Base-by-base conservation (phyloP, 2,329 filamentous ascomycete species). In the Uncinocarpus reesii region DNA sequence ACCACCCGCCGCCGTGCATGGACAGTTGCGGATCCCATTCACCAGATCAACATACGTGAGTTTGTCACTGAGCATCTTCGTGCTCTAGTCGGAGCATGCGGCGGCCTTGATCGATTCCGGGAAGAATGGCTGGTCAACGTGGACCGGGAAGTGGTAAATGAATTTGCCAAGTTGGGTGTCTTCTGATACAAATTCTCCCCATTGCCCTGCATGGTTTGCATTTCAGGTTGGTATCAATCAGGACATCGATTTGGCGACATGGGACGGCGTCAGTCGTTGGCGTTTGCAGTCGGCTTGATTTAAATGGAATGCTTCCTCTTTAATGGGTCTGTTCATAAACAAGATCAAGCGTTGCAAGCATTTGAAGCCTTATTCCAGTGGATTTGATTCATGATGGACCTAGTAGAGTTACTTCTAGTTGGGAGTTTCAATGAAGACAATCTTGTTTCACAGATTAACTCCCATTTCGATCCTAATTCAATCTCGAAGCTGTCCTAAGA, bases 81-180 rank as follows among this genome's bases (percentile, higher is more conserved):
- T 13, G 60, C 62, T 4, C 55, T 69, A n/a, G 63, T 70, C 40
- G 55, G 58, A 37, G 55, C 57, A 2, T 69, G 66, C 53, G 68
- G 68, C 34, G 68, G 68, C 3, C 61, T 62, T 23, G 62, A 68
- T 48, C 61, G 59, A 32, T 71, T 71, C 55, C 62, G 68, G 48
- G 62, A 62, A 16, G 62, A 68, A 23, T 71, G 68, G 66, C 49
- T 70, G 29, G 56, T 67, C 8, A 68, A 70, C 58, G 66, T 71
- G 28, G 68, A 71, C 54, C 53, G 58, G 2, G 65, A 70, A 31
- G 66, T 71, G 20, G 62, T 70, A 18, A 55, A 61, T 47, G 43
- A 57, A 8, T 60, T 54, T 55, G 52, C 37, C 6, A 51, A 54
- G 31, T 48, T 56, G 49, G 49, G 52, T 13, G 34, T 55, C 23